Evolutionary conservation across 768 basidiomycete species (phyloP), one percentile per base, ranked within the genome.

Genomic region (Tricholoma saponaceum): DNA sequence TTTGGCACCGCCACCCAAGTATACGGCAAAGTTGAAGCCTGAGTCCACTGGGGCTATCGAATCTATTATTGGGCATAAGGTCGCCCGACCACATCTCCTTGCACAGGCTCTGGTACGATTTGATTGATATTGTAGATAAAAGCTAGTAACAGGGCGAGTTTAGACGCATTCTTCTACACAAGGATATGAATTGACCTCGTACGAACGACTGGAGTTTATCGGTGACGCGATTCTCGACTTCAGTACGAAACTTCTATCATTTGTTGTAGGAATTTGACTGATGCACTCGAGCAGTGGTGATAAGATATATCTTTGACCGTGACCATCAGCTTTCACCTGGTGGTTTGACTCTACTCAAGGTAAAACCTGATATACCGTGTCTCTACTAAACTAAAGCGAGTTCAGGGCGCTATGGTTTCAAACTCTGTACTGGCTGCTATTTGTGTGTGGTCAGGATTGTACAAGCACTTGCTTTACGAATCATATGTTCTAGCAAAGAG

Each of bases 191-290:
- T 73, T 77, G 35, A 81, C 77, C 13, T 81, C 81, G 16, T 89
- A 89, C 65, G 89, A 92, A 64, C 78, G 89, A 57, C 78, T 94
- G 33, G 91, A 93, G 68, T 95, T 93, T 67, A 76, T 93, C 39
- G 92, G 92, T 12, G 92, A 95, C 71, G 90, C 89, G 1, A 82
- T 95, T 52, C 79, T 95, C 23, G 92, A 94, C 69, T 89, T 91
- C 57, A 70, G 92, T 93, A 65, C 55, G 89, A 74, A 12, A 22
- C 26, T 39, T 53, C 50, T 37, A 28, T 56, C 26, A 47, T 50
- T 53, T 26, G 30, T 8, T 26, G 44, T n/a, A 41, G 52, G 47
- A 59, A 46, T 52, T 46, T 44, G 18, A 60, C 54, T 58, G 28
- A 63, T 37, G 52, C 54, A 54, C 49, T 47, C 16, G 30, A 41